Conservation (phyloP, 192 early-diverging fungal species). For the Coemansia sp. region DNA sequence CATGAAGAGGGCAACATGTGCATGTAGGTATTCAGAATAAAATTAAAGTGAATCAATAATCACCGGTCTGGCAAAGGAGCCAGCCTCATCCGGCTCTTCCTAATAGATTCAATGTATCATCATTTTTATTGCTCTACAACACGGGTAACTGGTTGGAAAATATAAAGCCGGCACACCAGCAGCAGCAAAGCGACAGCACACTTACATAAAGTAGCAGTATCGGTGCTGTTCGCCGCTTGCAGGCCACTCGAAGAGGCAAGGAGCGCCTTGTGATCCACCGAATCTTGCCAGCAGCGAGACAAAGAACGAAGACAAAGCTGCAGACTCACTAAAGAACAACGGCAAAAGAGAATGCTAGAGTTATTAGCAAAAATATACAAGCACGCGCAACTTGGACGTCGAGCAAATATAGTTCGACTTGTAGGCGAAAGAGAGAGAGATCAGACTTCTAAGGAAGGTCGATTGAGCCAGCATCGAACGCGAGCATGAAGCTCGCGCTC, state of each 20-base stretch:
- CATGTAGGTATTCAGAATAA: background rate
- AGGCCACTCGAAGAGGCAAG: background rate
- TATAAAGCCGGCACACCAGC: constrained; percentile 1
- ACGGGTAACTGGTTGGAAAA: background rate
- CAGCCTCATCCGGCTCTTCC: constrained; percentile 25
- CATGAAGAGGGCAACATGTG: background rate
- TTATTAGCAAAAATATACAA: background rate
- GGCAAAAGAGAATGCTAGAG: background rate
- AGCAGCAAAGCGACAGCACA: background rate
- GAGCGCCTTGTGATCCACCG: background rate
- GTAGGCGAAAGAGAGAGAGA: constrained; percentile 2
- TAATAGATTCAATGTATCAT: constrained; percentile 13
- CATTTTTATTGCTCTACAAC: constrained; percentile 7
- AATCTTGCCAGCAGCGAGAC: background rate
- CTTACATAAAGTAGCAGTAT: constrained; percentile 5
- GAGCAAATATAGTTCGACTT: background rate
- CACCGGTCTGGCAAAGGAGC: constrained; percentile 9
- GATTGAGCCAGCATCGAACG: constrained; percentile 39
- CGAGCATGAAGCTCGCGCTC: constrained; percentile 11
- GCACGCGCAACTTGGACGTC: background rate
- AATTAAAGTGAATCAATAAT: constrained; percentile 14
- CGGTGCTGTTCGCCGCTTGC: background rate
- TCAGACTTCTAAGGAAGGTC: constrained; percentile 60
- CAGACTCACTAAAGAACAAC: background rate
- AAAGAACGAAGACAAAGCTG: background rate